Percentiles rank a stretch among this genome's conserved stretches.
Evolutionary conservation across 805 yeast species (phyloP).

Genomic region (Wickerhamomyces kurtzmanii): DNA sequence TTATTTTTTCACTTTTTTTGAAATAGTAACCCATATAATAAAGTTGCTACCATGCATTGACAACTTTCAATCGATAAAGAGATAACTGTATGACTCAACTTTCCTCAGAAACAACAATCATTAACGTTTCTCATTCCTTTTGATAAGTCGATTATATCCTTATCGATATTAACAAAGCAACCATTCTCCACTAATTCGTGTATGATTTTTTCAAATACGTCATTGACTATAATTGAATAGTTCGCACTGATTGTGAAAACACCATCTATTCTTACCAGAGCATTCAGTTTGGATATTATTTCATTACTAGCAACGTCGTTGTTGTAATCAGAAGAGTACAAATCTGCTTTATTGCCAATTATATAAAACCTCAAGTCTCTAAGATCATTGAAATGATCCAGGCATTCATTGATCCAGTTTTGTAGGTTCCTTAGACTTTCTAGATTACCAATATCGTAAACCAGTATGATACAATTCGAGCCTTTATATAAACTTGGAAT

Average conservation of each 20-base stretch:
- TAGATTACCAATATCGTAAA: conserved; percentile 31
- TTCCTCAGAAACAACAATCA: too few species aligned
- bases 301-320: conserved; percentile 29
- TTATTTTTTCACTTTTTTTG: conserved; percentile 1
- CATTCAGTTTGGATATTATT: conserved; percentile 20
- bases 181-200: conserved; percentile 29
- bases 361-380: conserved; percentile 26
- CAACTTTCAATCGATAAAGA: too few species aligned
- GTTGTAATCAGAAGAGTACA: conserved; percentile 18
- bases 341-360: conserved; percentile 36
- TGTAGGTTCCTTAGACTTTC: conserved; percentile 25
- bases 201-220: conserved; percentile 26
- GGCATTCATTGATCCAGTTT: conserved; percentile 32
- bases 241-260: conserved; percentile 38
- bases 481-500: conserved; percentile 34
- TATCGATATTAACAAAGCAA: conserved; percentile 21
- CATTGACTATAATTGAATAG: conserved; percentile 26
- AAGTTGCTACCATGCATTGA: too few species aligned
- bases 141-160: conserved; percentile 17
- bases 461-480: conserved; percentile 33
- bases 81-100: too few species aligned
- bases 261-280: conserved; percentile 28
- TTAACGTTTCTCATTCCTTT: too few species aligned
- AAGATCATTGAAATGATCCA: conserved; percentile 21
- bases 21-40: conserved; percentile 10